phyloP scores from a whole-genome alignment of 306 rosid species.

The Betula pendula region DNA sequence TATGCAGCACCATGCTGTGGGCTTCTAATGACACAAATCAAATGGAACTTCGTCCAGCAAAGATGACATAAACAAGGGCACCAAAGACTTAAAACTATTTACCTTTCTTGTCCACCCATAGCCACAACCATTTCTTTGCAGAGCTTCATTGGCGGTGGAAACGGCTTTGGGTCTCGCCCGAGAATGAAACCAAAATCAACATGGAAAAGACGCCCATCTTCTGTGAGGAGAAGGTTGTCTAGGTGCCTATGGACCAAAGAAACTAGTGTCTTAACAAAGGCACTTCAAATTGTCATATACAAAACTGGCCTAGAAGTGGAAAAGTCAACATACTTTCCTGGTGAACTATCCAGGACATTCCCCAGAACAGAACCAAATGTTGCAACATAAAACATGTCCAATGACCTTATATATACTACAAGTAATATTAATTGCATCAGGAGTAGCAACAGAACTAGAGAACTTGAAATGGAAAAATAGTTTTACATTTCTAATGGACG shows the following conservation, averaged over 20 bases:
- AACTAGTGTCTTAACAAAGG: conserved; percentile 5
- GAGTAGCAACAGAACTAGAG: background rate
- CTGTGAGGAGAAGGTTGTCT: conserved; percentile 94
- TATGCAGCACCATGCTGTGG: conserved; percentile 20
- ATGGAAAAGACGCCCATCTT: conserved; percentile 96
- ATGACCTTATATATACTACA: background rate
- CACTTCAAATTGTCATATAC: conserved; percentile 5
- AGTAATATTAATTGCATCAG: background rate
- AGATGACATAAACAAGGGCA: conserved; percentile 1
- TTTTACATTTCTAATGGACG: background rate
- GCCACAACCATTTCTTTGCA: conserved; percentile 99
- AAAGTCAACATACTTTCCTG: conserved; percentile 19
- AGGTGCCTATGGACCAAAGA: conserved; percentile 66
- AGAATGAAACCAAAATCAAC: conserved; percentile 98
- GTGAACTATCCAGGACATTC: conserved; percentile 9
- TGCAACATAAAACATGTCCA: background rate
- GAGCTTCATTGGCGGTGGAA: conserved; percentile 99
- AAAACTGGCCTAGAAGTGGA: conserved; percentile 1
- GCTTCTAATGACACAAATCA: conserved; percentile 20
- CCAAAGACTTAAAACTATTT: background rate
- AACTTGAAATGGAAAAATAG: background rate
- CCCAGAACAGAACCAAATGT: conserved; percentile 5
- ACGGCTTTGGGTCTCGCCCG: conserved; percentile 97
- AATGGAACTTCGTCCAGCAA: conserved; percentile 20
- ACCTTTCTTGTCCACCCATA: conserved; percentile 99